Conservation (phyloP, 768 basidiomycete genomes). For the Boletus patriciae region DNA sequence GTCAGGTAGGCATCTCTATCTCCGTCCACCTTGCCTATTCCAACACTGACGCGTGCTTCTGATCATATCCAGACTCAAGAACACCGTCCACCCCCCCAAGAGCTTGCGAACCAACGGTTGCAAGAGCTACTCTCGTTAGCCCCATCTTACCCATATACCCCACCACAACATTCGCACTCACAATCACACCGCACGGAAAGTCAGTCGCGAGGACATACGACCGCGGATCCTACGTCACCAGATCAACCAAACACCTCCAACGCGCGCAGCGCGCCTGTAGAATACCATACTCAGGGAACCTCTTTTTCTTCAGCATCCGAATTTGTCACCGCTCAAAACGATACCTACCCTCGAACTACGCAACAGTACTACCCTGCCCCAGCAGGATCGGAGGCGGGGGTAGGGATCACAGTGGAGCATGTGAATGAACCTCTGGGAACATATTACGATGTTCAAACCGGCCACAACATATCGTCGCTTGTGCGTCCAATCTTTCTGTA, state of each 20-base stretch:
- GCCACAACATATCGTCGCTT: conserved; percentile 24
- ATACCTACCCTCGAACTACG: conserved; percentile 2
- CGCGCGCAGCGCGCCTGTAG: not conserved
- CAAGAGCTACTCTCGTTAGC: conserved; percentile 24
- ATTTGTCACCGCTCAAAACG: not conserved
- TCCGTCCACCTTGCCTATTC: no score
- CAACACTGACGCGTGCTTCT: not conserved
- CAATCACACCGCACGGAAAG: not conserved
- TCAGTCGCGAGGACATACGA: not conserved
- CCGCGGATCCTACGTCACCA: not conserved
- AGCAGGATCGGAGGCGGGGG: not conserved
- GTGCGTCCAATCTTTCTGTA: conserved; percentile 16
- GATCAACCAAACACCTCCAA: not conserved
- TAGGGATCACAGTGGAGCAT: conserved; percentile 22
- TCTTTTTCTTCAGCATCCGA: conserved; percentile 7
- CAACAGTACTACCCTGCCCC: conserved; percentile 7
- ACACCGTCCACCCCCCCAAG: conserved; percentile 1
- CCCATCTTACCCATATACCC: conserved; percentile 1
- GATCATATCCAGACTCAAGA: not conserved
- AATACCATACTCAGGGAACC: conserved; percentile 1
- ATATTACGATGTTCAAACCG: conserved; percentile 16
- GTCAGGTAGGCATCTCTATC: conserved; percentile 1
- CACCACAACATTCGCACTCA: not conserved
- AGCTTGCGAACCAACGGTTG: conserved; percentile 21
- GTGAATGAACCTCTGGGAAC: conserved; percentile 5